Percentiles rank a stretch among this genome's conserved stretches.
phyloP scores from a whole-genome alignment of 2,329 filamentous ascomycete species.

The Aspergillus nomiae region DNA sequence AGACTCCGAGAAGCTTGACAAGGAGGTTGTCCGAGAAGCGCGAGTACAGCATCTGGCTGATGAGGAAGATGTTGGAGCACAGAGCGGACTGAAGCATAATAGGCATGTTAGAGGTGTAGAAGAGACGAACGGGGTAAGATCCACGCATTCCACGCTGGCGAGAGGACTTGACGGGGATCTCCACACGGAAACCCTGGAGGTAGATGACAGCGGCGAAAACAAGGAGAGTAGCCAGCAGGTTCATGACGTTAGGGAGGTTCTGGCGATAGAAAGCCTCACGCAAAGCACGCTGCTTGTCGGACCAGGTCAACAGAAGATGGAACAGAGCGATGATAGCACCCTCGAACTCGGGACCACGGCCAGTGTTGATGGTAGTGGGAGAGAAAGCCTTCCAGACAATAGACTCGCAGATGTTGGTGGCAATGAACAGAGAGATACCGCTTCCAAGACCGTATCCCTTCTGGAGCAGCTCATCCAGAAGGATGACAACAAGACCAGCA shows the following conservation, averaged over 20 bases:
- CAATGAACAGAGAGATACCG: constrained; percentile 99
- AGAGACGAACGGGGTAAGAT: constrained; percentile 96
- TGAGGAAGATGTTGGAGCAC: constrained; percentile 98
- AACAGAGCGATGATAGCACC: constrained; percentile 97
- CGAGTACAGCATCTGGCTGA: constrained; percentile 99
- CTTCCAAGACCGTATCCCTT: constrained; percentile 99
- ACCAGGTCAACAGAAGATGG: constrained; percentile 97
- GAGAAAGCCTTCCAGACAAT: constrained; percentile 99
- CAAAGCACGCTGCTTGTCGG: constrained; percentile 98
- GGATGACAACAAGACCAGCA: constrained; percentile 97
- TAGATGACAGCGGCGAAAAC: constrained; percentile 99
- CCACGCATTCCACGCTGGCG: constrained; percentile 98
- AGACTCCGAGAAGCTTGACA: constrained; percentile 94
- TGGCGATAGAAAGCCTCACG: constrained; percentile 99
- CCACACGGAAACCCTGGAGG: constrained; percentile 98
- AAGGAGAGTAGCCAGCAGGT: constrained; percentile 86
- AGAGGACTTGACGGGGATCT: constrained; percentile 99
- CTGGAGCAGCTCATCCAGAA: constrained; percentile 97
- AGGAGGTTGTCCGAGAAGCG: constrained; percentile 99
- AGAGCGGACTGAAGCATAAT: constrained; percentile 99
- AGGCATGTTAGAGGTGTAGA: constrained; percentile 99
- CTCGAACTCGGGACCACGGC: constrained; percentile 98
- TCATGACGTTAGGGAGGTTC: constrained; percentile 99
- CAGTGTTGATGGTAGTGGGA: constrained; percentile 98
- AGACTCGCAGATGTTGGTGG: constrained; percentile 99